Conservation (phyloP, 352 stramenopile genomes). For the Pythium aristosporum region DNA sequence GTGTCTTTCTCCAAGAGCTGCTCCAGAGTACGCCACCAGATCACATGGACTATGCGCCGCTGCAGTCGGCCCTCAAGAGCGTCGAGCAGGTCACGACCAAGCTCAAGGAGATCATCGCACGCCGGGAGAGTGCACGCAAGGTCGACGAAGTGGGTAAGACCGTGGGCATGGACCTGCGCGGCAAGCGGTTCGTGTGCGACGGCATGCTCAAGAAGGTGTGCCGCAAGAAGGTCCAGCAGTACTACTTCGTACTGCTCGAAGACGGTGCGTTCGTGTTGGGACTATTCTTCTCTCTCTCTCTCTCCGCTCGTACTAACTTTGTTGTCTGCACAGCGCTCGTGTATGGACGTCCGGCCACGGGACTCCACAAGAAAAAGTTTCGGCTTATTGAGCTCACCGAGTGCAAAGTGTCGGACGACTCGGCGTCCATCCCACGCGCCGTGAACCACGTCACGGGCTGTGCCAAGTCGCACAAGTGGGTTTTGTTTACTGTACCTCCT, state of each 20-base stretch:
- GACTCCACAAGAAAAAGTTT: slow-evolving; percentile 83
- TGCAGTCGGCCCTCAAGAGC: slow-evolving; percentile 72
- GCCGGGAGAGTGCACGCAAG: slow-evolving; percentile 64
- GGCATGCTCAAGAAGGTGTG: slow-evolving; percentile 84
- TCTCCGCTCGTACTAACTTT: background rate
- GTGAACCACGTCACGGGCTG: slow-evolving; percentile 50
- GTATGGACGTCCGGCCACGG: slow-evolving; percentile 54
- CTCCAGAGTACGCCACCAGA: slow-evolving; percentile 58
- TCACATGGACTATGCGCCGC: slow-evolving; percentile 69
- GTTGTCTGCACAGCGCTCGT: slow-evolving; percentile 45
- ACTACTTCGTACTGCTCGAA: slow-evolving; percentile 84
- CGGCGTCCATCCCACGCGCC: slow-evolving; percentile 63
- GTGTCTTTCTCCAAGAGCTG: slow-evolving; percentile 81
- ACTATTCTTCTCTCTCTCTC: background rate
- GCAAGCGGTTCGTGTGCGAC: slow-evolving; percentile 70
- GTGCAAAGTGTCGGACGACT: slow-evolving; percentile 72
- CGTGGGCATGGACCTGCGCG: slow-evolving; percentile 66
- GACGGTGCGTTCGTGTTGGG: slow-evolving; percentile 48
- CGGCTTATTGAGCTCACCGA: slow-evolving; percentile 77
- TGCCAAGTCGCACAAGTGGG: slow-evolving; percentile 63
- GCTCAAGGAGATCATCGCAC: slow-evolving; percentile 79
- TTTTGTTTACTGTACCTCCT: background rate
- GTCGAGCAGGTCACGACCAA: slow-evolving; percentile 74
- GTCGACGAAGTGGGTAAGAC: slow-evolving; percentile 59
- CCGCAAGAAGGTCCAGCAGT: slow-evolving; percentile 78